Evolutionary conservation across 148 eudicot species (phyloP).

Genomic region (Vaccinium vitisidaea): DNA sequence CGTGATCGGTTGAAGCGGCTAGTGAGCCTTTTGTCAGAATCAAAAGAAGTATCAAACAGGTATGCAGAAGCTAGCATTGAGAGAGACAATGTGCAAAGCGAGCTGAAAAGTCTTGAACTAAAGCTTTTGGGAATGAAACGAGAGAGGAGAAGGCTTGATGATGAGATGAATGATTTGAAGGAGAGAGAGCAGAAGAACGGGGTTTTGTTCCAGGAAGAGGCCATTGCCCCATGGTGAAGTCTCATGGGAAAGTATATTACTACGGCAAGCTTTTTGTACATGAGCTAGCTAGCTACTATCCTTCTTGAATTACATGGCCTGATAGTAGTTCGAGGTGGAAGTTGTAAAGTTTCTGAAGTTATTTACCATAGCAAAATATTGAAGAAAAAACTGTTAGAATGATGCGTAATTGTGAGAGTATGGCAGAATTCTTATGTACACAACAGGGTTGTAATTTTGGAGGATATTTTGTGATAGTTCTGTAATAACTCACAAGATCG

Average conservation of each 20-base stretch:
- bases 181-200: neutral
- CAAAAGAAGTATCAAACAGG: slow-evolving; percentile 11
- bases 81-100: slow-evolving; percentile 17
- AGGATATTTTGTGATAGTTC: no score
- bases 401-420: no score
- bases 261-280: neutral
- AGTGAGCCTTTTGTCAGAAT: slow-evolving; percentile 16
- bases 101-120: slow-evolving; percentile 19
- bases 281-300: neutral
- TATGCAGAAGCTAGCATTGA: slow-evolving; percentile 16
- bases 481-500: no score
- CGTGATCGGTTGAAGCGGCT: slow-evolving; percentile 26
- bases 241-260: no score
- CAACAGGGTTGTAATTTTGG: no score
- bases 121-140: slow-evolving; percentile 25
- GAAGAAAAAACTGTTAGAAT: neutral
- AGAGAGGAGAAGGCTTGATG: slow-evolving; percentile 19
- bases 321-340: neutral
- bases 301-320: neutral
- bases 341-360: neutral
- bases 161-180: slow-evolving; percentile 23
- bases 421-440: no score
- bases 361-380: neutral
- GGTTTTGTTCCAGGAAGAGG: slow-evolving; percentile 4
- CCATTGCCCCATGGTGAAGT: slow-evolving; percentile 17